Evolutionary conservation across 352 stramenopile genomes (phyloP), one percentile per base, ranked within the genome.

Genomic region (Discostella stelligera): DNA sequence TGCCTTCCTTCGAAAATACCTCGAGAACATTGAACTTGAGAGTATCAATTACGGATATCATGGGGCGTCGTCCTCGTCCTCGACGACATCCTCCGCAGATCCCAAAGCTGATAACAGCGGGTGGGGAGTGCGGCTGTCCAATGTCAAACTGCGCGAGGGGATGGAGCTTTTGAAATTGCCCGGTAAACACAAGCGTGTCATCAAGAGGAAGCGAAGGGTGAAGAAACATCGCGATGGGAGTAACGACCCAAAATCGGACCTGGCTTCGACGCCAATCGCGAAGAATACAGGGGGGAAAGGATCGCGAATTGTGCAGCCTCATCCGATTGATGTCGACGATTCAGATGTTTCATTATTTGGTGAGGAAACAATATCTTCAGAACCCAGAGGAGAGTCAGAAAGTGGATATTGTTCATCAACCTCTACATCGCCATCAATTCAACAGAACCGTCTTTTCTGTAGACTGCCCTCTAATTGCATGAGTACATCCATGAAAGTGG

Each of bases 1-100:
- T 61, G 88, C 85, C 16, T 87, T 91, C 21, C 76, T 93, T 5
- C 77, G 76, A 54, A 93, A 90, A 56, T 93, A 93, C 66, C 74
- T 93, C 14, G 74, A 79, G 39, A 82, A 93, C 64, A 87, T 93
- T 41, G 87, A 93, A 59, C 77, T 93, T 3, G 85, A 93, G 61
- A 82, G 83, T 27, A 87, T 93, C 16, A 66, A 74, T 14, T 84
- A 90, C 63, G 80, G 80, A 30, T 32, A 32, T 32, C 27, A 32
- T 32, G 27, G 27, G 27, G 2, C 27, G 5, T 77, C 66, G n/a
- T 62, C 44, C 16, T 48, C 39, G 7, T 64, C 52, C 18, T 23
- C 41, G 16, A 44, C 50, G 21, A n/a, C n/a, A n/a, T n/a, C n/a
- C n/a, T 18, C 41, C 9, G 49, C 48, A 13, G 23, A 39, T 25